Percentiles rank a stretch among this genome's conserved stretches.
Evolutionary conservation across 768 basidiomycete genomes (phyloP).

Genomic region (Pholiota molesta): DNA sequence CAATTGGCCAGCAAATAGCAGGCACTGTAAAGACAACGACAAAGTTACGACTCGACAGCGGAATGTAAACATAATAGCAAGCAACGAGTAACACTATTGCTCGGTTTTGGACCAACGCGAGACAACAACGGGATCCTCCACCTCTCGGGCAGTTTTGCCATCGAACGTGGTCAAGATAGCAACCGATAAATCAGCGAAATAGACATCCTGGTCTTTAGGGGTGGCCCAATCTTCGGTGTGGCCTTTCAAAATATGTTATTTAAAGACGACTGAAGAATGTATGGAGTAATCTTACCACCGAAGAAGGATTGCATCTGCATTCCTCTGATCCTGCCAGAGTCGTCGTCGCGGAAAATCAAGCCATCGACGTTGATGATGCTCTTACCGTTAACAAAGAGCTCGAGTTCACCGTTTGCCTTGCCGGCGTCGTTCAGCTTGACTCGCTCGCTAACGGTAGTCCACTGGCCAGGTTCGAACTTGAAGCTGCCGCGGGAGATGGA

Average conservation of each 20-base stretch:
- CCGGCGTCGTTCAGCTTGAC: conserved; percentile 75
- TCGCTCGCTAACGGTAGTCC: conserved; percentile 70
- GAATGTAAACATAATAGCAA: too few species aligned
- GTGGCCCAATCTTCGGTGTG: conserved; percentile 42
- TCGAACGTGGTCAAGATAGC: conserved; percentile 39
- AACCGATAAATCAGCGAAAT: conserved; percentile 71
- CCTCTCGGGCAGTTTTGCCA: not conserved
- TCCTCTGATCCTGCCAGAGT: conserved; percentile 57
- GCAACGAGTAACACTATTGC: not conserved
- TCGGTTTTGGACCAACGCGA: conserved; percentile 5
- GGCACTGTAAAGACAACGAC: not conserved
- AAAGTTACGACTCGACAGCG: too few species aligned
- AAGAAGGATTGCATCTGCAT: conserved; percentile 83
- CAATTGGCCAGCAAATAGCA: not conserved
- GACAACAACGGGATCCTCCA: not conserved
- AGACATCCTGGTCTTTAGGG: conserved; percentile 63
- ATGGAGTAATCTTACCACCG: conserved; percentile 37
- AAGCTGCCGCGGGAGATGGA: conserved; percentile 72
- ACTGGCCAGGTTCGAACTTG: conserved; percentile 60
- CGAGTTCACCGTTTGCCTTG: conserved; percentile 68
- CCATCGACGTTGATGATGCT: conserved; percentile 61
- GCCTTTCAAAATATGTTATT: not conserved
- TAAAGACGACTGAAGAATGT: not conserved
- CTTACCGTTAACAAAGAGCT: conserved; percentile 67
- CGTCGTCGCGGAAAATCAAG: conserved; percentile 53